Percentiles rank a stretch among this genome's conserved stretches.
These are phyloP conservation scores for Penicillium sp. DNA, from an alignment of 2,329 filamentous ascomycete species.

Conservation along the genomic window DNA sequence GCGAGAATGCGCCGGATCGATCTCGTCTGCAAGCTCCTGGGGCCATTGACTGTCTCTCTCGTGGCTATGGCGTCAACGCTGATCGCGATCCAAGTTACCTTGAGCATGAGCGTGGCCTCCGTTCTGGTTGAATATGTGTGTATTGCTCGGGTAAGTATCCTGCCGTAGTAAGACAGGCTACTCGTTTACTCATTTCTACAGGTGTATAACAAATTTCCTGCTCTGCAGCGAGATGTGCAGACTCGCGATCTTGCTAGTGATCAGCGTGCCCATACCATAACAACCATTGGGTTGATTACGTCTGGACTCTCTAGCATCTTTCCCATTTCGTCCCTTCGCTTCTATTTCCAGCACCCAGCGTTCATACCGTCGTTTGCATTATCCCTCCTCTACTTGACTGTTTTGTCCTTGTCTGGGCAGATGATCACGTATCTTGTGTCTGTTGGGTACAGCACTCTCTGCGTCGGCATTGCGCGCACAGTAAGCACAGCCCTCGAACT, in stretches of 20 bases:
- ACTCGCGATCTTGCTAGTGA: not conserved
- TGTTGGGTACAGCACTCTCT: slow-evolving; percentile 45
- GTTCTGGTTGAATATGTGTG: slow-evolving; percentile 39
- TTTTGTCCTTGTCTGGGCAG: slow-evolving; percentile 52
- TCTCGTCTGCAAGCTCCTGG: slow-evolving; percentile 54
- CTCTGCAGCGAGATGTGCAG: not conserved
- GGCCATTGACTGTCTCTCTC: slow-evolving; percentile 50
- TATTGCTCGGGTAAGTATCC: slow-evolving; percentile 31
- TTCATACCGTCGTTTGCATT: slow-evolving; percentile 48
- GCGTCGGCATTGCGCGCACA: slow-evolving; percentile 47
- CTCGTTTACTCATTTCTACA: not conserved
- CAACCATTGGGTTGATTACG: not conserved
- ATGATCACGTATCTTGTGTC: slow-evolving; percentile 55
- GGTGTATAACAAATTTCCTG: slow-evolving; percentile 4
- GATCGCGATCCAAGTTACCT: slow-evolving; percentile 46
- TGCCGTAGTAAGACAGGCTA: not conserved
- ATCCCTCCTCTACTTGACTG: slow-evolving; percentile 52
- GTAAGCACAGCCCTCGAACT: slow-evolving; percentile 51
- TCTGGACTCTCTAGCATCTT: not conserved
- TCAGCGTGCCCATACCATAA: not conserved
- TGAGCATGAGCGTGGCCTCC: slow-evolving; percentile 41
- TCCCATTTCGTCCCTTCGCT: slow-evolving; percentile 2
- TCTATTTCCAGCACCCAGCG: slow-evolving; percentile 26
- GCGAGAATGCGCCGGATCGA: slow-evolving; percentile 56
- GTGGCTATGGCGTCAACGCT: slow-evolving; percentile 43